phyloP scores from a whole-genome alignment of 257 asterid genomes.

The Euphrasia confusa region DNA sequence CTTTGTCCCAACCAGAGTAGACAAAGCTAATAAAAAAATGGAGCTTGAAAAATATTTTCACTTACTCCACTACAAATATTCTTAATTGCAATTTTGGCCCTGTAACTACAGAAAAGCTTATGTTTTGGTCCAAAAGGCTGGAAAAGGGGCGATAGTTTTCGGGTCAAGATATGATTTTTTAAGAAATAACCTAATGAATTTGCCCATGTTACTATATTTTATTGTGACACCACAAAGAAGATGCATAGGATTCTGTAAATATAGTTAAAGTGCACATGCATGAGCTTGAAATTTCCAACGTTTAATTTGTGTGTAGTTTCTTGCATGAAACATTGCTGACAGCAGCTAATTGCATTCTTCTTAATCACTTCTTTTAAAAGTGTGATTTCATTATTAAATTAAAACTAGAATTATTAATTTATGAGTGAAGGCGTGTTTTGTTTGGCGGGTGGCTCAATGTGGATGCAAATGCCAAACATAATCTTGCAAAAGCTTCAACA shows the following conservation, averaged over 20 bases:
- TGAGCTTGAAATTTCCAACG: conserved; percentile 32
- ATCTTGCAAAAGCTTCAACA: conserved; percentile 20
- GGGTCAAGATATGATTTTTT: not conserved
- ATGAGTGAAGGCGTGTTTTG: conserved; percentile 26
- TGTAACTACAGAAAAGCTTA: too few relatives aligned
- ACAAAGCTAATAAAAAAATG: not conserved
- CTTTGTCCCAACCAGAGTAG: not conserved
- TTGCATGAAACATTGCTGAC: conserved; percentile 32
- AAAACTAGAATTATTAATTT: not conserved
- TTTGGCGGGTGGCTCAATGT: conserved; percentile 66
- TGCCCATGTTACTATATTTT: conserved; percentile 6
- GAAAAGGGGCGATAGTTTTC: too few relatives aligned
- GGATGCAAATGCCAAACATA: conserved; percentile 32
- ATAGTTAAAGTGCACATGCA: conserved; percentile 39
- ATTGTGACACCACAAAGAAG: conserved; percentile 14
- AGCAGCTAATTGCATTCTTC: conserved; percentile 21
- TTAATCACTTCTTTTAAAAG: conserved; percentile 22
- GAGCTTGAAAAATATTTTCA: not conserved
- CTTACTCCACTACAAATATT: too few relatives aligned
- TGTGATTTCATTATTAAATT: conserved; percentile 5
- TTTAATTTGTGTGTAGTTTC: not conserved
- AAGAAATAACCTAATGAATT: not conserved
- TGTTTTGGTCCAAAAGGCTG: too few relatives aligned
- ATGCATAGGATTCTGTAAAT: conserved; percentile 25
- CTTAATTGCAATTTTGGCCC: not conserved